A percentile compares a stretch with the other conserved stretches of the same genome.
phyloP scores from a whole-genome alignment of 257 asterid species.

The Salvia hispanica region DNA sequence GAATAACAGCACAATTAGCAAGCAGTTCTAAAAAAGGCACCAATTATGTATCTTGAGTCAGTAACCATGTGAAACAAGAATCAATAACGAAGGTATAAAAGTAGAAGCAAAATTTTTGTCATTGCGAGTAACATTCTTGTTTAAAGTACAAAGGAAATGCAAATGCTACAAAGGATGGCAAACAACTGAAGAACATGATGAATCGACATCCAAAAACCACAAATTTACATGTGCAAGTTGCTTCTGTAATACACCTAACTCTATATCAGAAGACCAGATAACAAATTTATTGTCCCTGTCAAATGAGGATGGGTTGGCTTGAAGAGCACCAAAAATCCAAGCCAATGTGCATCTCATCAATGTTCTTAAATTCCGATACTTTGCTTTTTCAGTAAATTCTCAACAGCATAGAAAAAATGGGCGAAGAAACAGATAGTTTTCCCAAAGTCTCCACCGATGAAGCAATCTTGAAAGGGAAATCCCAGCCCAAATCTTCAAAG shows the following conservation, averaged over 20 bases:
- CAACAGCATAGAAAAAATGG: conserved; percentile 43
- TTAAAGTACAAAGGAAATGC: background rate
- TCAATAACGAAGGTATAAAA: background rate
- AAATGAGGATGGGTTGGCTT: conserved; percentile 40
- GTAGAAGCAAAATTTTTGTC: too few relatives aligned
- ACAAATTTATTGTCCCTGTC: conserved; percentile 43
- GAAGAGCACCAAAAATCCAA: conserved; percentile 39
- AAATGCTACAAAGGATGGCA: conserved; percentile 62
- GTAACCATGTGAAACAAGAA: conserved; percentile 13
- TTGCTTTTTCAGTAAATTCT: conserved; percentile 54
- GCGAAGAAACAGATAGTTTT: conserved; percentile 43
- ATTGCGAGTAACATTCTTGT: too few relatives aligned
- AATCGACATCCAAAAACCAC: conserved; percentile 77
- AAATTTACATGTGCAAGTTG: conserved; percentile 50
- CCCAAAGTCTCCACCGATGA: conserved; percentile 37
- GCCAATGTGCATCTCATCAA: conserved; percentile 60
- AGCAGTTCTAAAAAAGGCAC: conserved; percentile 18
- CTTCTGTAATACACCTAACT: conserved; percentile 46
- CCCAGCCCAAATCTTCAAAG: conserved; percentile 53
- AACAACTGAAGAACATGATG: conserved; percentile 69
- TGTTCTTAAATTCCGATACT: conserved; percentile 35
- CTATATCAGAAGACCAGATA: conserved; percentile 60
- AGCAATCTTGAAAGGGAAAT: conserved; percentile 44
- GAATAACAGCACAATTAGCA: conserved; percentile 23
- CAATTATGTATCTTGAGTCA: conserved; percentile 8